Percentiles rank a stretch among this genome's conserved stretches.
Evolutionary conservation across 805 yeast species (phyloP).

Genomic region (Millerago galiae): DNA sequence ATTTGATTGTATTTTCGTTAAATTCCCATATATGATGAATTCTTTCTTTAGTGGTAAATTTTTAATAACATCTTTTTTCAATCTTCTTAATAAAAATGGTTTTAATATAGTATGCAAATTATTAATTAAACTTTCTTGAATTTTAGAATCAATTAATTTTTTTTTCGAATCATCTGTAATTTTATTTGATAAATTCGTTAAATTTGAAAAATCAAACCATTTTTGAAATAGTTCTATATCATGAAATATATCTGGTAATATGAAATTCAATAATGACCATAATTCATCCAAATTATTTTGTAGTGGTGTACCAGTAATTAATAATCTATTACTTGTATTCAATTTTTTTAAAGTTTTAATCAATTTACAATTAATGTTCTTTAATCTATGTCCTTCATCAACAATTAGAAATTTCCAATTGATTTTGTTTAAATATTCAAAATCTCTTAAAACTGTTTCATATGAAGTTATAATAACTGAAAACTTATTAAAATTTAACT

Average conservation of each 20-base stretch:
- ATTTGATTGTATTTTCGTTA: constrained; percentile 57
- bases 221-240: constrained; percentile 85
- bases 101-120: constrained; percentile 82
- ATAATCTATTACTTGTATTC: constrained; percentile 59
- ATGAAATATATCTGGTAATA: constrained; percentile 87
- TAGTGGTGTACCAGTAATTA: constrained; percentile 93
- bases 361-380: constrained; percentile 73
- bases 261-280: constrained; percentile 88
- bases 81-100: constrained; percentile 79
- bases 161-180: constrained; percentile 34
- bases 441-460: constrained; percentile 72
- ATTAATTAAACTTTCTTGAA: constrained; percentile 56
- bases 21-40: constrained; percentile 67
- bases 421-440: constrained; percentile 41
- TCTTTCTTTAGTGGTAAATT: constrained; percentile 86
- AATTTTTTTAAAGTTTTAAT: constrained; percentile 66
- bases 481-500: constrained; percentile 22
- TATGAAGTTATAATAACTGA: constrained; percentile 74
- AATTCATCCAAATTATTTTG: constrained; percentile 87
- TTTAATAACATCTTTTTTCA: constrained; percentile 66
- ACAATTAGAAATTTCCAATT: constrained; percentile 83
- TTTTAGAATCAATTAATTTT: constrained; percentile 48
- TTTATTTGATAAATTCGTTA: constrained; percentile 33
- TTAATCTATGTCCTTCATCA: constrained; percentile 93
- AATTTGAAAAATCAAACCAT: constrained; percentile 83